Percentiles rank a stretch among this genome's conserved stretches.
Conservation (phyloP, 2,329 filamentous ascomycete genomes). For the Cladophialophora immunda region DNA sequence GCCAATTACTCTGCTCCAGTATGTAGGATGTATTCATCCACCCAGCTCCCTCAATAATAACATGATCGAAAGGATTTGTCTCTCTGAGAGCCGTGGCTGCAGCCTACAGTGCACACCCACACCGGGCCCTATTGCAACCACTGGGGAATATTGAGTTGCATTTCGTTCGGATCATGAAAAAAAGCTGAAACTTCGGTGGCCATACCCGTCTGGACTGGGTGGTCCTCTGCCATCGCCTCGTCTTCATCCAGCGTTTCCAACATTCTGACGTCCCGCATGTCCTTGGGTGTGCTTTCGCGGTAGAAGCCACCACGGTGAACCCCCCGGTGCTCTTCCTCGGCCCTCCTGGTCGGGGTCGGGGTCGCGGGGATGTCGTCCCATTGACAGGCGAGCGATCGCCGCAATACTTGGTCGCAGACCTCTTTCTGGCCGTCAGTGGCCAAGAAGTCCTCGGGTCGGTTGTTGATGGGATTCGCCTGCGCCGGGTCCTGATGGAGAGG, state of each 20-base stretch:
- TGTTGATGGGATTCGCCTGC: constrained; percentile 31
- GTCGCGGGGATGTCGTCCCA: constrained; percentile 31
- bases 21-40: no score
- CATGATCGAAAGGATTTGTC: neutral
- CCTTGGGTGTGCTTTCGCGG: constrained; percentile 27
- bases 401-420: constrained; percentile 29
- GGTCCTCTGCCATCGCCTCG: neutral
- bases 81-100: neutral
- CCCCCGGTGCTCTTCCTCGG: neutral
- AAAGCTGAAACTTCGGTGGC: neutral
- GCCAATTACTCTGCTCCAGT: no score
- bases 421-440: constrained; percentile 31
- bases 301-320: neutral
- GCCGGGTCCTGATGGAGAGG: constrained; percentile 34
- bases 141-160: neutral
- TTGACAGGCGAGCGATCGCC: constrained; percentile 18
- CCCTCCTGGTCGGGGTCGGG: neutral
- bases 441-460: constrained; percentile 38
- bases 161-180: neutral
- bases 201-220: neutral
- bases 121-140: neutral
- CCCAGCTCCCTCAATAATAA: neutral
- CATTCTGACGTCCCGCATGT: constrained; percentile 25
- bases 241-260: constrained; percentile 16
- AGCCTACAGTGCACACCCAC: neutral